phyloP scores from a whole-genome alignment of 345 rosid genomes.

The Turritis glabra region DNA sequence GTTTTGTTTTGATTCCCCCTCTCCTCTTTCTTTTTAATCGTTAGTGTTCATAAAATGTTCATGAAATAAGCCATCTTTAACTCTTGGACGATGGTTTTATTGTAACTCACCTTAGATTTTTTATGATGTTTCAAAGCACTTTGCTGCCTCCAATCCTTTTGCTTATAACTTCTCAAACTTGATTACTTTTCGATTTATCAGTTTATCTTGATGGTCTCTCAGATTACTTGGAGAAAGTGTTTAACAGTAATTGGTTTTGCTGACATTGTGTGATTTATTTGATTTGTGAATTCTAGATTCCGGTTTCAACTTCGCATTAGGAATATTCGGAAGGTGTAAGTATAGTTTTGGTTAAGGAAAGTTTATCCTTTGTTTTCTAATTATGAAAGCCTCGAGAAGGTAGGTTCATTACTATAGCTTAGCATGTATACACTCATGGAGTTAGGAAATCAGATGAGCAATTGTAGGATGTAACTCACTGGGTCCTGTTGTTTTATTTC shows the following conservation, averaged over 20 bases:
- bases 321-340: not conserved
- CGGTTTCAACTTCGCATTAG: not conserved
- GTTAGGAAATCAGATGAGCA: not conserved
- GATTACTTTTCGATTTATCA: not conserved
- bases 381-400: not conserved
- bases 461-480: not conserved
- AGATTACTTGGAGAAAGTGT: not conserved
- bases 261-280: slow-evolving; percentile 3
- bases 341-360: not conserved
- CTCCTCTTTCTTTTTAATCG: slow-evolving; percentile 12
- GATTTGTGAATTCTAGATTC: not conserved
- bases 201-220: not conserved
- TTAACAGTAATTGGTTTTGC: not conserved
- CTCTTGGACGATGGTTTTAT: slow-evolving; percentile 30
- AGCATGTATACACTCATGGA: not conserved
- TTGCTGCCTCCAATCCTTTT: not conserved
- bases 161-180: not conserved
- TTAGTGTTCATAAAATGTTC: slow-evolving; percentile 27
- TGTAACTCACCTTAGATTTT: slow-evolving; percentile 13
- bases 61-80: slow-evolving; percentile 30
- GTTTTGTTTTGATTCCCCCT: slow-evolving; percentile 6
- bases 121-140: slow-evolving; percentile 18
- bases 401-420: not conserved
- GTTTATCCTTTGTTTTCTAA: not conserved
- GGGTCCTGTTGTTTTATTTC: not conserved